A percentile compares a stretch with the other conserved stretches of the same genome.
phyloP scores from a whole-genome alignment of 306 rosid genomes.

The Malus orientalis region DNA sequence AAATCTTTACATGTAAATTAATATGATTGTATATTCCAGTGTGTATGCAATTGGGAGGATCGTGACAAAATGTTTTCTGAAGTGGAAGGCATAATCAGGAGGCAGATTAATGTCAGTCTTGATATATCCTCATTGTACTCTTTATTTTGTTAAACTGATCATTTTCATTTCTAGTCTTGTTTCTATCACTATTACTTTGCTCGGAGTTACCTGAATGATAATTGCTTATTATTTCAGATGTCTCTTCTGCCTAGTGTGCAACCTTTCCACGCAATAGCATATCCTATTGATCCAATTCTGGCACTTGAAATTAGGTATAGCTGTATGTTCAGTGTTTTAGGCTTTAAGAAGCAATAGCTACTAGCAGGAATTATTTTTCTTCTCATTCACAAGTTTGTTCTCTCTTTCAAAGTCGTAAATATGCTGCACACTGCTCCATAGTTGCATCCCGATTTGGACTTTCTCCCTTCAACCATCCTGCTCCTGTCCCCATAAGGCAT shows the following conservation, averaged over 20 bases:
- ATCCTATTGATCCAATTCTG: conserved; percentile 86
- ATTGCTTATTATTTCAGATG: conserved; percentile 42
- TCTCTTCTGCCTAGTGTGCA: conserved; percentile 98
- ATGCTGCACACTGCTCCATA: conserved; percentile 87
- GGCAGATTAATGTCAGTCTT: conserved; percentile 80
- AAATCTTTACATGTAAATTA: background rate
- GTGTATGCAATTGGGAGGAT: conserved; percentile 97
- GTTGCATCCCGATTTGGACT: conserved; percentile 84
- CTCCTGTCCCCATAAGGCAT: conserved; percentile 48
- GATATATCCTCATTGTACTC: background rate
- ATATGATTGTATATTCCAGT: conserved; percentile 30
- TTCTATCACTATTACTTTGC: background rate
- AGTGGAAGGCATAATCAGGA: conserved; percentile 87
- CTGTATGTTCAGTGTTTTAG: background rate
- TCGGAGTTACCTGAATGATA: background rate
- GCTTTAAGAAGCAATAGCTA: background rate
- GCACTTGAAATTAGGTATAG: conserved; percentile 91
- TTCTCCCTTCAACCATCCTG: conserved; percentile 71
- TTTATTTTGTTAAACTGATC: background rate
- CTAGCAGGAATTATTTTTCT: background rate
- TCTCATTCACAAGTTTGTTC: background rate
- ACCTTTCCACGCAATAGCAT: conserved; percentile 99
- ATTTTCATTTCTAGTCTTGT: background rate
- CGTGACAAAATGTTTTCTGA: conserved; percentile 86
- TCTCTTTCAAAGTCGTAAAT: conserved; percentile 55